Conservation (phyloP, 495 filamentous ascomycete genomes). For the Apiosordaria backusii region DNA sequence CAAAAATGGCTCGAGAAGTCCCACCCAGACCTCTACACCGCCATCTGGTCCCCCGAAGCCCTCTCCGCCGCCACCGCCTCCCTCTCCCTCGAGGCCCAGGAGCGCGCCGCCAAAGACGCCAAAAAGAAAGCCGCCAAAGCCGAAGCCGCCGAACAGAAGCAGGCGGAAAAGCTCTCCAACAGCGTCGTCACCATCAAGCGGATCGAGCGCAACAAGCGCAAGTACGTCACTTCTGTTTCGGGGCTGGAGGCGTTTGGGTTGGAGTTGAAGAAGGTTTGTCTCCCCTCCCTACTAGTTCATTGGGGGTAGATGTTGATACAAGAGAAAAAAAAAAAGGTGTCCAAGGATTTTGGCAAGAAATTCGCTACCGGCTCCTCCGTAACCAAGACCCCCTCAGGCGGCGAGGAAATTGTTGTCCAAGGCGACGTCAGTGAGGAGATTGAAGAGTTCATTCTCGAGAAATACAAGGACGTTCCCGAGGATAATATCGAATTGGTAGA, state of each 20-base stretch:
- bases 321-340: conserved; percentile 39
- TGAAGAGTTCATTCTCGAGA: conserved; percentile 81
- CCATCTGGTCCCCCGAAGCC: conserved; percentile 83
- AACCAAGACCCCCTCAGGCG: conserved; percentile 78
- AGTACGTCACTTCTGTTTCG: conserved; percentile 85
- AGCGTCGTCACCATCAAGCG: conserved; percentile 90
- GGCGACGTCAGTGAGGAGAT: conserved; percentile 96
- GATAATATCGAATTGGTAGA: conserved; percentile 92
- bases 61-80: conserved; percentile 75
- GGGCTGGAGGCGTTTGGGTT: conserved; percentile 87
- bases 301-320: conserved; percentile 14
- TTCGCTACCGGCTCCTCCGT: conserved; percentile 93
- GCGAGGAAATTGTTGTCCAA: conserved; percentile 96
- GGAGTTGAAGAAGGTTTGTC: conserved; percentile 79
- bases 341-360: conserved; percentile 85
- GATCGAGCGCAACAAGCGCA: conserved; percentile 95
- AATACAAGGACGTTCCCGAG: conserved; percentile 79
- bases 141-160: conserved; percentile 73
- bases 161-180: conserved; percentile 68
- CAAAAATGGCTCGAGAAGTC: conserved; percentile 86
- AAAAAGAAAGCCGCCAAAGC: conserved; percentile 88
- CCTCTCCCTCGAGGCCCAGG: conserved; percentile 82
- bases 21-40: conserved; percentile 67
- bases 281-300: conserved; percentile 11
- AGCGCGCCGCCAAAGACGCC: conserved; percentile 89